These are phyloP conservation scores for Fibroporia radiculosa DNA, from an alignment of 768 basidiomycete genomes.

Conservation along the genomic window DNA sequence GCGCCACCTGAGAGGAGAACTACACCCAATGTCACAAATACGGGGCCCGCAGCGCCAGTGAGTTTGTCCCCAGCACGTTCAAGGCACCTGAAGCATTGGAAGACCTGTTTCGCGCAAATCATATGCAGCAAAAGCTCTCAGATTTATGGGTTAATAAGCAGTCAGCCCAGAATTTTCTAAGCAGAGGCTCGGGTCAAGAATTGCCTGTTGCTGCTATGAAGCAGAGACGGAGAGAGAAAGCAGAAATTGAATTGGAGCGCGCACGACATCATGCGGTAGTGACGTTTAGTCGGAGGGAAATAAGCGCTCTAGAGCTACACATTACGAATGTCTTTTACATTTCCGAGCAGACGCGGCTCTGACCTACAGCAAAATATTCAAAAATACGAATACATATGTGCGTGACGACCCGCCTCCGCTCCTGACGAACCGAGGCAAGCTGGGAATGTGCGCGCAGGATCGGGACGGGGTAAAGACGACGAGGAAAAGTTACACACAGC, in stretches of 20 bases:
- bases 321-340: slow-evolving; percentile 3
- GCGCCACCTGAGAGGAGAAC: slow-evolving; percentile 61
- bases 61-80: slow-evolving; percentile 72
- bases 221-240: neutral
- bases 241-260: neutral
- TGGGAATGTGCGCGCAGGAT: neutral
- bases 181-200: neutral
- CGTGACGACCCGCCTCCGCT: slow-evolving; percentile 5
- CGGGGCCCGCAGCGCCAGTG: slow-evolving; percentile 87
- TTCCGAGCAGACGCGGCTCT: neutral
- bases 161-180: too few species aligned
- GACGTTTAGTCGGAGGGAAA: neutral
- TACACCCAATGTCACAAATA: slow-evolving; percentile 80
- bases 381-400: slow-evolving; percentile 15
- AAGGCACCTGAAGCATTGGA: slow-evolving; percentile 55
- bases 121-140: slow-evolving; percentile 2
- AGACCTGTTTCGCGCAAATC: slow-evolving; percentile 29
- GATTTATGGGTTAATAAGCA: neutral
- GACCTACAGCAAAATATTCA: slow-evolving; percentile 8
- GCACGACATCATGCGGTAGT: neutral
- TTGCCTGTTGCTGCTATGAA: neutral
- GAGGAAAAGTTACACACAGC: slow-evolving; percentile 4
- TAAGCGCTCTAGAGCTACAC: slow-evolving; percentile 1
- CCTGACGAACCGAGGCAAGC: slow-evolving; percentile 13
- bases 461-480: slow-evolving; percentile 4